A percentile compares a stretch with the other conserved stretches of the same genome.
These are phyloP conservation scores for Ascochyta viciae-villosae DNA, from an alignment of 2,329 filamentous ascomycete species.

Conservation along the genomic window DNA sequence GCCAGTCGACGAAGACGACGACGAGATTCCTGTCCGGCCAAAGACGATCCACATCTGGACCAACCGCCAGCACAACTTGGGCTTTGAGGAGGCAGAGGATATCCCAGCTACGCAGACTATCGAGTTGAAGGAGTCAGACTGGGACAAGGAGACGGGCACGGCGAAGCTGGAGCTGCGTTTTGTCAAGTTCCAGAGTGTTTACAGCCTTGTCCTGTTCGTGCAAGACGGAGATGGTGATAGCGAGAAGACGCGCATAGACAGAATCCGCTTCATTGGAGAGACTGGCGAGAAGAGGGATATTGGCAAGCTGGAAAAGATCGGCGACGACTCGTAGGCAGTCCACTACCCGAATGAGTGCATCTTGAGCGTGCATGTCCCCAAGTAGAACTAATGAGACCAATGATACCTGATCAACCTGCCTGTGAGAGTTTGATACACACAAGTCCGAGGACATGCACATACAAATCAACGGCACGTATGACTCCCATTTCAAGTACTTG, in stretches of 20 bases:
- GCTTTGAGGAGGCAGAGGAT: constrained; percentile 94
- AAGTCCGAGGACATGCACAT: neutral
- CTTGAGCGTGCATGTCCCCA: neutral
- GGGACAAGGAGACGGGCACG: constrained; percentile 64
- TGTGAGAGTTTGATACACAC: neutral
- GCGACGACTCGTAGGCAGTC: constrained; percentile 62
- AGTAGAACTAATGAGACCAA: constrained; percentile 14
- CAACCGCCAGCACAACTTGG: constrained; percentile 88
- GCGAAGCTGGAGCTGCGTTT: constrained; percentile 73
- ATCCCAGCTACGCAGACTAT: constrained; percentile 81
- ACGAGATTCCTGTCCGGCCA: constrained; percentile 80
- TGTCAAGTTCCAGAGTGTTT: constrained; percentile 97
- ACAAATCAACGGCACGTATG: neutral
- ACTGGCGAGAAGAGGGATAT: constrained; percentile 89
- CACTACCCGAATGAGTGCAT: neutral
- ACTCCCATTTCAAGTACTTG: neutral
- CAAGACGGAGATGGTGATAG: constrained; percentile 80
- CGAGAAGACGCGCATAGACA: constrained; percentile 85
- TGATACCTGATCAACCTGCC: neutral
- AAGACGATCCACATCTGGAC: constrained; percentile 84
- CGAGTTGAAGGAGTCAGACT: constrained; percentile 76
- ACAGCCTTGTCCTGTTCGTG: constrained; percentile 85
- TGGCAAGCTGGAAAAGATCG: constrained; percentile 95
- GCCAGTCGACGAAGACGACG: constrained; percentile 60
- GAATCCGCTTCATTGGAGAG: constrained; percentile 83